Conservation (phyloP, 1,139 yeast species). For the Geotrichum fermentans region DNA sequence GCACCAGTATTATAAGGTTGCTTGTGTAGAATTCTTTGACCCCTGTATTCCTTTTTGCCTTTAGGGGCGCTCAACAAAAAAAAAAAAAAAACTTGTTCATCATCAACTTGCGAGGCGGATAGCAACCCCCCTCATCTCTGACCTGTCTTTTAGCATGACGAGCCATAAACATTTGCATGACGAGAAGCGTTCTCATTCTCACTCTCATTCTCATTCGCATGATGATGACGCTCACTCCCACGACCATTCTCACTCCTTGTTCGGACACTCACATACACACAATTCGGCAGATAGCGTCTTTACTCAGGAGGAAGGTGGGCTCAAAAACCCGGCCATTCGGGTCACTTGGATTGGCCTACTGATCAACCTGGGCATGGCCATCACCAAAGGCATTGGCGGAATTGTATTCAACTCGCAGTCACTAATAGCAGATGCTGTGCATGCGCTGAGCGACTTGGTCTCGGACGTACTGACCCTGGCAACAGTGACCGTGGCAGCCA, state of each 20-base stretch:
- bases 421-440: slow-evolving; percentile 87
- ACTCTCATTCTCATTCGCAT: slow-evolving; percentile 28
- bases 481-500: slow-evolving; percentile 74
- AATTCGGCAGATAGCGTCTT: slow-evolving; percentile 31
- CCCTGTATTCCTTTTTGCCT: no score
- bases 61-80: no score
- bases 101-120: no score
- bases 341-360: slow-evolving; percentile 89
- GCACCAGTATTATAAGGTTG: no score
- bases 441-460: slow-evolving; percentile 81
- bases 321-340: slow-evolving; percentile 75
- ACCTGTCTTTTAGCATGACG: no score
- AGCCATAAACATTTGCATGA: not conserved
- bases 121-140: no score
- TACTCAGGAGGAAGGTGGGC: slow-evolving; percentile 32
- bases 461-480: slow-evolving; percentile 85
- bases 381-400: slow-evolving; percentile 85
- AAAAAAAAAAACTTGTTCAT: no score
- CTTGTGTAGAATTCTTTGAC: no score
- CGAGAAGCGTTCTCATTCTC: not conserved
- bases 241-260: slow-evolving; percentile 22
- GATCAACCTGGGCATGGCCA: slow-evolving; percentile 80
- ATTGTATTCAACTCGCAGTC: slow-evolving; percentile 91
- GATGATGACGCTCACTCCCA: slow-evolving; percentile 30
- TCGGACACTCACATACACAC: slow-evolving; percentile 33